Evolutionary conservation across 78 protist species (phyloP).

Genomic region (Emiliania huxleyi): DNA sequence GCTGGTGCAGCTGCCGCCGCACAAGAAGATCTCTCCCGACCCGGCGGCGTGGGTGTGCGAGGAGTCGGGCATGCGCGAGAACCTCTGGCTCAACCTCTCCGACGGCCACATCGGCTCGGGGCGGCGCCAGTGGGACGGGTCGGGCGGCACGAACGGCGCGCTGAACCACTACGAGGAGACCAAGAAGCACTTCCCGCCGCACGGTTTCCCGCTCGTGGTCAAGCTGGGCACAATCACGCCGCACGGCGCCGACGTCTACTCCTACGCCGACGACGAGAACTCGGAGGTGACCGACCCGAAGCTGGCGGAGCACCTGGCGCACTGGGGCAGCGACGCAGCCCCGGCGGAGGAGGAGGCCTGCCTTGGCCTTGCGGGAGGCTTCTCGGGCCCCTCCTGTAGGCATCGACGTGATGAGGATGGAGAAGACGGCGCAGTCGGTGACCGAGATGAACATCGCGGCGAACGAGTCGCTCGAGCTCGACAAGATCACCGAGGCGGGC

Average conservation of each 20-base stretch:
- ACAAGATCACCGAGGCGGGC: slow-evolving; percentile 74
- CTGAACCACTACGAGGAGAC: slow-evolving; percentile 77
- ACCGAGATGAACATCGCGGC: slow-evolving; percentile 84
- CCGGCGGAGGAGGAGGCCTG: slow-evolving; percentile 77
- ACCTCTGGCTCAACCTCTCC: slow-evolving; percentile 89
- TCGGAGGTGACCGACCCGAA: slow-evolving; percentile 75
- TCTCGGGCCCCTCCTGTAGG: too few relatives aligned
- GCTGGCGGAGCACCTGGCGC: slow-evolving; percentile 80
- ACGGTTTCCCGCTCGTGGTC: slow-evolving; percentile 78
- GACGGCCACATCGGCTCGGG: slow-evolving; percentile 90
- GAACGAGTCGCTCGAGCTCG: slow-evolving; percentile 74
- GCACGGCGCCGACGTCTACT: slow-evolving; percentile 82
- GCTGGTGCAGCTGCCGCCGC: slow-evolving; percentile 71
- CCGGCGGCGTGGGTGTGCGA: slow-evolving; percentile 63
- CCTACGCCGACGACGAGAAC: slow-evolving; percentile 68
- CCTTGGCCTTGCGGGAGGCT: too few relatives aligned
- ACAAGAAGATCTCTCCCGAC: slow-evolving; percentile 52
- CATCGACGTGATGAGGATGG: slow-evolving; percentile 61
- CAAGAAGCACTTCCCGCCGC: slow-evolving; percentile 17
- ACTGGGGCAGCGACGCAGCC: slow-evolving; percentile 83
- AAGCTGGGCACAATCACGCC: slow-evolving; percentile 95
- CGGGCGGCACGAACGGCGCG: slow-evolving; percentile 89
- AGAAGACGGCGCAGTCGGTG: slow-evolving; percentile 86
- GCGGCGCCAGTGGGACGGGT: slow-evolving; percentile 75
- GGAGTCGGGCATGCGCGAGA: slow-evolving; percentile 41